Conservation (phyloP, 257 asterid species). For the Solanum paucissectum region DNA sequence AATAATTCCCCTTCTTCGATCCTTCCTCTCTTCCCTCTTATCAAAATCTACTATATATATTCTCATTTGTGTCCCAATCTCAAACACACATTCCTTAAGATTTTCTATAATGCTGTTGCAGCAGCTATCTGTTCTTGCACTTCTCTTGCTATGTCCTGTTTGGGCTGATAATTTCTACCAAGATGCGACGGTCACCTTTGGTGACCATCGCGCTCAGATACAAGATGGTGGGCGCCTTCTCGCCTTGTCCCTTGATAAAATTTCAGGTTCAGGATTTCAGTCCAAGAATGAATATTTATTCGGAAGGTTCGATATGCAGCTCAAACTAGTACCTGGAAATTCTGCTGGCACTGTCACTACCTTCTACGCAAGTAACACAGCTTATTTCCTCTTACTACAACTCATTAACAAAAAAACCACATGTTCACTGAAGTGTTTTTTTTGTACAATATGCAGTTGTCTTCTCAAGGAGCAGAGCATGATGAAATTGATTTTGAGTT, state of each 20-base stretch:
- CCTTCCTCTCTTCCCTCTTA: too few species aligned
- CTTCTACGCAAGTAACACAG: neutral
- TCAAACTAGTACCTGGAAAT: constrained; percentile 20
- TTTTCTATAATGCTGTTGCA: neutral
- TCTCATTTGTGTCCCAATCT: neutral
- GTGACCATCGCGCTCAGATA: constrained; percentile 25
- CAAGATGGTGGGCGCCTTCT: constrained; percentile 23
- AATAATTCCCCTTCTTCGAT: too few species aligned
- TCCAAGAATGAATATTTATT: constrained; percentile 24
- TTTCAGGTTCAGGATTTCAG: constrained; percentile 42
- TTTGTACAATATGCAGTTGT: neutral
- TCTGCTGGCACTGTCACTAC: constrained; percentile 39
- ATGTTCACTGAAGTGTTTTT: neutral
- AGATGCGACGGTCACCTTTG: constrained; percentile 21
- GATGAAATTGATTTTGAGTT: neutral
- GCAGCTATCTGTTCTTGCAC: neutral
- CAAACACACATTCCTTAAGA: neutral
- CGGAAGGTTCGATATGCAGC: constrained; percentile 16
- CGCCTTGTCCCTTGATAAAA: constrained; percentile 19
- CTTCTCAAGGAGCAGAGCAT: neutral
- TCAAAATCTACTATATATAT: too few species aligned
- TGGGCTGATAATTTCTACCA: constrained; percentile 24
- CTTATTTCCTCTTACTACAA: neutral
- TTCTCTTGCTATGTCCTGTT: neutral
- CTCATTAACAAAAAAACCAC: too few species aligned